Evolutionary conservation across 177 flowering plant genomes (phyloP).

Genomic region (Telopea speciosissima): DNA sequence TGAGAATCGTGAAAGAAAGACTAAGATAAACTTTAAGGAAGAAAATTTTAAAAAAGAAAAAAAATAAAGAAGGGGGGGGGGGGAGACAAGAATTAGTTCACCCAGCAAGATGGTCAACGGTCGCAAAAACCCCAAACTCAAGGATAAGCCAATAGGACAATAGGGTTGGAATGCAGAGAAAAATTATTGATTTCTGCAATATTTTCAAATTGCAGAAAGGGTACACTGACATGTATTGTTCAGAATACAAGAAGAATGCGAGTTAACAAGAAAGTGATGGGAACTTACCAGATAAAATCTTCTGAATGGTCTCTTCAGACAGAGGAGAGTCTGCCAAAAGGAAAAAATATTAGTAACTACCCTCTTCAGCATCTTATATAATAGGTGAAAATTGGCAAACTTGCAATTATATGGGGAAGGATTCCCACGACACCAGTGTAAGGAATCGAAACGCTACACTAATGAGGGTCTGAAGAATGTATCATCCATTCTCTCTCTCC

Average conservation of each 20-base stretch:
- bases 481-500: neutral
- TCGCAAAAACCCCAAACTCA: neutral
- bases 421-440: no score
- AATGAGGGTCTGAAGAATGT: no score
- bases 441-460: no score
- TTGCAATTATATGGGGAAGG: neutral
- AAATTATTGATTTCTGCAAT: neutral
- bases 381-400: neutral
- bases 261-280: neutral
- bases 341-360: neutral
- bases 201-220: neutral
- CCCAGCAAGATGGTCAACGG: no score
- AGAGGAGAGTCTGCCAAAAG: slow-evolving; percentile 42
- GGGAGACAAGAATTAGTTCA: no score
- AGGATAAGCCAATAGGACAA: neutral
- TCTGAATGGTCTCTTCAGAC: slow-evolving; percentile 77
- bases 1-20: slow-evolving; percentile 16
- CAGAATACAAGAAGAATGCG: neutral
- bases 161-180: no score
- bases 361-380: neutral
- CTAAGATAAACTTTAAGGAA: neutral
- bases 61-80: no score
- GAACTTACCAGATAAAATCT: slow-evolving; percentile 64
- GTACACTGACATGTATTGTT: neutral
- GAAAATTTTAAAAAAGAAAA: neutral